Evolutionary conservation across 345 rosid species (phyloP), one percentile per base, ranked within the genome.

Genomic region (Aegle marmelos): DNA sequence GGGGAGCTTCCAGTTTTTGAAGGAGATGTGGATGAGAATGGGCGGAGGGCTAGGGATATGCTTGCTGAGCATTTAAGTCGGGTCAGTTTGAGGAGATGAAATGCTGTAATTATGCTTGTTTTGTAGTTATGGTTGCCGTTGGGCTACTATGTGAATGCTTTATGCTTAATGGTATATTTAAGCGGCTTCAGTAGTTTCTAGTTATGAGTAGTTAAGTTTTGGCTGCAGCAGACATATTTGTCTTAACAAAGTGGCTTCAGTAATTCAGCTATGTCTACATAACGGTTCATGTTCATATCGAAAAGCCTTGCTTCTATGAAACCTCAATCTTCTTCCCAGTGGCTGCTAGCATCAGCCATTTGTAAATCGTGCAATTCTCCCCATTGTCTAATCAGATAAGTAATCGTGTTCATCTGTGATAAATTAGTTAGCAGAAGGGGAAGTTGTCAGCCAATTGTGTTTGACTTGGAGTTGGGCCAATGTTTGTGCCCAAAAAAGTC

Each of bases 31-130:
- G 84, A 73, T 81, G 79, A 57, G 63, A 81, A 7, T 24, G 90
- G 91, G 24, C 74, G 64, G 67, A 86, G 72, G 87, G 80, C 86
- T 7, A 86, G 97, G 72, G 90, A 90, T 82, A 85, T 85, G 22
- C 87, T 94, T 68, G 93, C 97, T 2, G 73, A 85, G 86, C 90
- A 91, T 54, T 72, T 92, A 77, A 81, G 81, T 69, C 65, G 77
- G 41, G 89, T 84, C 71, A 87, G 85, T 83, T 80, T 82, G 60
- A 83, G 82, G 77, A 85, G 76, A 66, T 87, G 80, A 67, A 80
- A 79, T 58, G 66, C 5, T 74, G 56, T 45, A 24, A 33, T 19
- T 60, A 28, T 66, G 78, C 33, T 63, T 63, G 58, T n/a, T 50
- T 41, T 9, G 41, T 27, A 36, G 39, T 48, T 30, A 24, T 59